A percentile compares a stretch with the other conserved stretches of the same genome.
These are phyloP conservation scores for Termitomyces sp. DNA, from an alignment of 768 basidiomycete species.

Conservation along the genomic window DNA sequence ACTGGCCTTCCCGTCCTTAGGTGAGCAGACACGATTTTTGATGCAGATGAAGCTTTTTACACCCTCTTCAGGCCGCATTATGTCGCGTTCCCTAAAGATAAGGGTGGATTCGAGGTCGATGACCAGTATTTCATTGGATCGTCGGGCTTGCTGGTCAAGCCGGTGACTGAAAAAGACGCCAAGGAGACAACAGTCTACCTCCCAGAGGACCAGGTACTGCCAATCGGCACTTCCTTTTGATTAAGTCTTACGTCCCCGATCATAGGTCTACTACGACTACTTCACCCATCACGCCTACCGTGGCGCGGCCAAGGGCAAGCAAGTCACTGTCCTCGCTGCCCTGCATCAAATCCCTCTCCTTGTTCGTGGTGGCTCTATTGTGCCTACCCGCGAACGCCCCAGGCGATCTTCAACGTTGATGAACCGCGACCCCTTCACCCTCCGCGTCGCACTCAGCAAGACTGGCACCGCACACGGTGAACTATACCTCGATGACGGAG, in stretches of 20 bases:
- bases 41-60: neutral
- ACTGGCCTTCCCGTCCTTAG: slow-evolving; percentile 81
- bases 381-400: slow-evolving; percentile 85
- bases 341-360: slow-evolving; percentile 82
- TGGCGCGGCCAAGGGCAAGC: slow-evolving; percentile 61
- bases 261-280: slow-evolving; percentile 92
- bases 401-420: slow-evolving; percentile 84
- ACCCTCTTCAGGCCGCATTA: slow-evolving; percentile 84
- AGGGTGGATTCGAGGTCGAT: slow-evolving; percentile 82
- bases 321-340: slow-evolving; percentile 75
- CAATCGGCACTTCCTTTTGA: slow-evolving; percentile 3
- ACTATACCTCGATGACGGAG: slow-evolving; percentile 94
- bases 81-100: slow-evolving; percentile 88
- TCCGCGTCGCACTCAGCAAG: slow-evolving; percentile 77
- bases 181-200: slow-evolving; percentile 78
- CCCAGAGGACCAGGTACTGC: slow-evolving; percentile 72
- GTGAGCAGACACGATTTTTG: slow-evolving; percentile 36
- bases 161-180: slow-evolving; percentile 74
- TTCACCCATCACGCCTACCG: slow-evolving; percentile 70
- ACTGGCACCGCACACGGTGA: slow-evolving; percentile 67
- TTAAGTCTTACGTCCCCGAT: neutral
- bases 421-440: slow-evolving; percentile 91
- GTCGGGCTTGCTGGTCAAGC: slow-evolving; percentile 89
- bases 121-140: slow-evolving; percentile 92
- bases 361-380: slow-evolving; percentile 87